phyloP scores from a whole-genome alignment of 1,139 yeast species.

The Nematodospora anomalae region DNA sequence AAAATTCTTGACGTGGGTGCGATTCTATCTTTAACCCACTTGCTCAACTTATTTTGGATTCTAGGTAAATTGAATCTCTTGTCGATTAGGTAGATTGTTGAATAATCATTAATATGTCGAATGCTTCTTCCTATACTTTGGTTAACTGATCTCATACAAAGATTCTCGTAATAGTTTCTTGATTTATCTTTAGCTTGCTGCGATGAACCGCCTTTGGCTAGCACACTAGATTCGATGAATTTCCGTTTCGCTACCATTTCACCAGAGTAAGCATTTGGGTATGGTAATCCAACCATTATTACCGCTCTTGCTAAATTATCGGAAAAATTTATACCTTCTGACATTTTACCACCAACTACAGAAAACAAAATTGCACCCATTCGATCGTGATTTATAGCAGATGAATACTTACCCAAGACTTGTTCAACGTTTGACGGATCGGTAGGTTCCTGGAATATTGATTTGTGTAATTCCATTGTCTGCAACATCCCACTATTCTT shows the following conservation, averaged over 20 bases:
- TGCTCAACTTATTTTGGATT: constrained; percentile 66
- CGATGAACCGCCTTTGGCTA: constrained; percentile 40
- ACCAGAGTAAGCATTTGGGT: constrained; percentile 81
- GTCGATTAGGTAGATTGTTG: constrained; percentile 74
- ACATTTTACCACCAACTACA: constrained; percentile 91
- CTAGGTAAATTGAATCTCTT: constrained; percentile 49
- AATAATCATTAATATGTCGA: constrained; percentile 78
- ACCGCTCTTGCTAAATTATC: constrained; percentile 87
- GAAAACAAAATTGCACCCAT: constrained; percentile 72
- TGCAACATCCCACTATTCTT: constrained; percentile 30
- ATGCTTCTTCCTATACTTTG: constrained; percentile 94
- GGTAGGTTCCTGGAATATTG: constrained; percentile 58
- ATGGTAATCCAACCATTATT: constrained; percentile 86
- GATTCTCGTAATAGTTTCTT: constrained; percentile 71
- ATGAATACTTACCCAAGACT: constrained; percentile 52
- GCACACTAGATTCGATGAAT: constrained; percentile 54
- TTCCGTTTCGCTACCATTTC: constrained; percentile 74
- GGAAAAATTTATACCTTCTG: constrained; percentile 92
- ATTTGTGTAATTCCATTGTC: constrained; percentile 38
- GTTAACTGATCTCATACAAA: constrained; percentile 90
- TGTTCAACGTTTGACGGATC: constrained; percentile 41
- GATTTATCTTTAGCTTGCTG: constrained; percentile 48
- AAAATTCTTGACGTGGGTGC: not conserved
- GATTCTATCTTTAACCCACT: constrained; percentile 65
- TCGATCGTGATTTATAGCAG: constrained; percentile 21